Base-by-base conservation (phyloP, 352 stramenopile genomes). In the Aphanomyces cochlioides region DNA sequence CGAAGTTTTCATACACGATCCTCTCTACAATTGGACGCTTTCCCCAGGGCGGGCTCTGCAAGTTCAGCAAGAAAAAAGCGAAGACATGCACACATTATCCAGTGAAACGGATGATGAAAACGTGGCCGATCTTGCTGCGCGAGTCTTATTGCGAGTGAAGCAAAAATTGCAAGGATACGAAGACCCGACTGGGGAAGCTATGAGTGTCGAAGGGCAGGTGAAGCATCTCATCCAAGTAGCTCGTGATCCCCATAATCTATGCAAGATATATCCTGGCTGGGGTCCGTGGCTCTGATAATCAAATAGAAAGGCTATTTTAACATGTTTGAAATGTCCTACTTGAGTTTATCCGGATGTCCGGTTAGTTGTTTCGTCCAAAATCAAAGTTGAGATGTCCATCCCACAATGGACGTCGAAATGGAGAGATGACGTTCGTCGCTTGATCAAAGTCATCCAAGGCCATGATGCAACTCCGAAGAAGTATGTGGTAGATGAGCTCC, bases 151-250 rank as follows among this genome's bases (percentile, higher is more conserved):
- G 60, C 96, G 96, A 69, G 98, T 99, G 63, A 95, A 97, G 67
- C 90, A 99, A 77, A 99, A 99, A 77, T 83, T 99, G 4, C 87
- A 99, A 78, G 97, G 98, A 3, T 99, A 98, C 76, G 96, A 99
- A 75, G 97, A 99, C 69, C 90, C 89, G 12, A 97, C 95, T 56
- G 92, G 95, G 8, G 97, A 98, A 69, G 93, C 96, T 37, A 87
- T 99, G 67, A 98, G 89, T 72, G 96, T 99, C 66, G 95, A 98
- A 77, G 97, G 97, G 17, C 97, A 99, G 77, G 97, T 99, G 13
- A 98, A 99, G 61, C 82, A 98, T 28, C 82, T 99, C 48, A 98
- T 99, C 60, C 98, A 97, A 63, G 92, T 90, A 50, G 97, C 98
- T 17, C 86, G 91, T 61, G 93, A 99, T 73, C 87, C 89, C 58